Conservation (phyloP, 2,329 filamentous ascomycete species). For the Myriosclerotinia curreyana region DNA sequence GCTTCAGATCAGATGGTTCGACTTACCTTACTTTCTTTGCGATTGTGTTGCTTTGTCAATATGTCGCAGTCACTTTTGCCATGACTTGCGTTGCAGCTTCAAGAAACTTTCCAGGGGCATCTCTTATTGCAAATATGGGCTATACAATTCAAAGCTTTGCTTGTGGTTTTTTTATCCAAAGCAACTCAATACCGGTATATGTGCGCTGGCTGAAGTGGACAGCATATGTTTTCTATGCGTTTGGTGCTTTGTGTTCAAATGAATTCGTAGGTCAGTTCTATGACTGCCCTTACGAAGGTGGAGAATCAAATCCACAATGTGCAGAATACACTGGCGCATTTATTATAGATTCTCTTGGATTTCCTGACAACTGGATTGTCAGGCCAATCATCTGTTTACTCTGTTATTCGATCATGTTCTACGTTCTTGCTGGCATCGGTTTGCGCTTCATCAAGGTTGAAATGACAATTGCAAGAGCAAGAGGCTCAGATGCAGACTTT, state of each 20-base stretch:
- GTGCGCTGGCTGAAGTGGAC: conserved; percentile 74
- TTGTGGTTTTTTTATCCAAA: conserved; percentile 74
- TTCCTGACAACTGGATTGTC: conserved; percentile 64
- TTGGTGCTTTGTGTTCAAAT: conserved; percentile 68
- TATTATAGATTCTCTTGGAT: conserved; percentile 65
- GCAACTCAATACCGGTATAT: conserved; percentile 70
- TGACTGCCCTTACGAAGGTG: conserved; percentile 63
- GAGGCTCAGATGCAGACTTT: conserved; percentile 55
- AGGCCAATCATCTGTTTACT: conserved; percentile 62
- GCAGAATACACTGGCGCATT: conserved; percentile 66
- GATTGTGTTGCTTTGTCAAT: conserved; percentile 66
- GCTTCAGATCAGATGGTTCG: conserved; percentile 59
- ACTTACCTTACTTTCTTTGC: conserved; percentile 73
- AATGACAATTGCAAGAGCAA: conserved; percentile 65
- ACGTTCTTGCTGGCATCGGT: conserved; percentile 57
- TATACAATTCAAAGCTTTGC: conserved; percentile 73
- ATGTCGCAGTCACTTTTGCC: conserved; percentile 70
- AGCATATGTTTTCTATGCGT: conserved; percentile 65
- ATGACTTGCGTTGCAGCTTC: conserved; percentile 63
- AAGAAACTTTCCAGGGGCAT: conserved; percentile 67
- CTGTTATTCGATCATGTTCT: conserved; percentile 62
- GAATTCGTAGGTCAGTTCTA: conserved; percentile 73
- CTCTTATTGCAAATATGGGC: conserved; percentile 67
- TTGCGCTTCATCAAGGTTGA: conserved; percentile 64
- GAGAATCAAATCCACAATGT: conserved; percentile 62